phyloP scores from a whole-genome alignment of 805 yeast genomes.

The Zygoascus ofunaensis region DNA sequence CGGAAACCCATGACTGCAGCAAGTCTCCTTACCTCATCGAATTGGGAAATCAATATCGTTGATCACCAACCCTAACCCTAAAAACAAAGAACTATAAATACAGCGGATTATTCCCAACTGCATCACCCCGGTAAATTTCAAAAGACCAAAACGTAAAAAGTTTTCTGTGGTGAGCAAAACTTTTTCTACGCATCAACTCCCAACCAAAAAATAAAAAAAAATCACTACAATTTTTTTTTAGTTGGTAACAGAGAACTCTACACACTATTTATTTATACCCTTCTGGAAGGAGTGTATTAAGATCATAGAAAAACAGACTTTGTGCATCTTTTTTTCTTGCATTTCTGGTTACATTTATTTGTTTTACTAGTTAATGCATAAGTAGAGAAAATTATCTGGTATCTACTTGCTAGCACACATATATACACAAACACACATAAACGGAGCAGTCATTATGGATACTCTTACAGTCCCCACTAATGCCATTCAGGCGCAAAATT shows the following conservation, averaged over 20 bases:
- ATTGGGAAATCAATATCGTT: background rate
- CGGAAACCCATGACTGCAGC: background rate
- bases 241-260: background rate
- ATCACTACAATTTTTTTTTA: background rate
- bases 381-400: background rate
- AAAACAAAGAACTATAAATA: slow-evolving; percentile 2
- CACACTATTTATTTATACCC: background rate
- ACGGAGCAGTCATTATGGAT: slow-evolving; percentile 39
- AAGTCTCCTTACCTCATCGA: background rate
- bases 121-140: background rate
- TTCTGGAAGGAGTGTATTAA: background rate
- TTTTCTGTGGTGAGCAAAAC: background rate
- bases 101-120: background rate
- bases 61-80: slow-evolving; percentile 3
- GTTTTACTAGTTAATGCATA: slow-evolving; percentile 16
- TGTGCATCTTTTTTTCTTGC: no score
- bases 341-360: slow-evolving; percentile 23
- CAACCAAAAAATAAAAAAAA: background rate
- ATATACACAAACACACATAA: background rate
- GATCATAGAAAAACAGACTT: background rate
- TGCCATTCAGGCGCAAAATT: slow-evolving; percentile 67
- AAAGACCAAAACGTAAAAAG: background rate
- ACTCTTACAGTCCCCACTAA: slow-evolving; percentile 68
- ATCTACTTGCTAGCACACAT: no score
- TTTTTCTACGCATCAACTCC: background rate